Percentiles rank a stretch among this genome's conserved stretches.
Evolutionary conservation across 2,329 filamentous ascomycete species (phyloP).

Genomic region (Davidsoniella neocaledoniae): DNA sequence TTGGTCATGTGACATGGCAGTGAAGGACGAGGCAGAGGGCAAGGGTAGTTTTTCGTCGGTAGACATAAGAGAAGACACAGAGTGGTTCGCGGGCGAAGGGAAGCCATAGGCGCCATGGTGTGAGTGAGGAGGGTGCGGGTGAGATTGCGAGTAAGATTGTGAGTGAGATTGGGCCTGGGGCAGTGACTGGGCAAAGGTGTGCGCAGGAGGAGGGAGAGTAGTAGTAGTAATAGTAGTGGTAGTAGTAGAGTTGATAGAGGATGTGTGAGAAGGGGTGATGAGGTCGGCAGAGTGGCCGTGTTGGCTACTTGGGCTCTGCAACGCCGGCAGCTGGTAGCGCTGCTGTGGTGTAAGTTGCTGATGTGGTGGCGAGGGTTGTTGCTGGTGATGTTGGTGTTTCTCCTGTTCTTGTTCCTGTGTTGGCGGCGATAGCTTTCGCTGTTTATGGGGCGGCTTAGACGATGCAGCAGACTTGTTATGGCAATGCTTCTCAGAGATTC

Average conservation of each 20-base stretch:
- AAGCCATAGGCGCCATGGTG: constrained; percentile 4
- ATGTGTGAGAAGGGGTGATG: too few species aligned
- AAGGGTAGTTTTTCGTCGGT: constrained; percentile 14
- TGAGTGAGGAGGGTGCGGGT: not conserved
- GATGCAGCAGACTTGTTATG: too few species aligned
- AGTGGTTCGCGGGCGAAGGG: constrained; percentile 1
- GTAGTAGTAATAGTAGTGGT: not conserved
- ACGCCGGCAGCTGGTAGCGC: constrained; percentile 5
- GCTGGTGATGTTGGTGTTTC: not conserved
- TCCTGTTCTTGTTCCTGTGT: not conserved
- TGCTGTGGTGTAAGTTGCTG: not conserved
- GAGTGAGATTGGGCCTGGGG: not conserved
- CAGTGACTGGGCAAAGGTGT: not conserved
- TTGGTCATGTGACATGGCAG: constrained; percentile 8
- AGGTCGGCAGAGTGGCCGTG: not conserved
- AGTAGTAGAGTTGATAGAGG: not conserved
- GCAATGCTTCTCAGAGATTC: too few species aligned
- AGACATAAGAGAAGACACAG: constrained; percentile 10
- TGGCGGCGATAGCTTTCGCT: not conserved
- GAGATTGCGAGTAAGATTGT: not conserved
- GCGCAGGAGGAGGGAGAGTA: not conserved
- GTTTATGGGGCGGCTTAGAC: not conserved
- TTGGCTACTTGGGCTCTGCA: not conserved
- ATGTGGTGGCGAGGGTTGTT: not conserved
- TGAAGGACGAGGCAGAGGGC: not conserved